Base-by-base conservation (phyloP, 2,329 filamentous ascomycete species). In the Penicillium freii region DNA sequence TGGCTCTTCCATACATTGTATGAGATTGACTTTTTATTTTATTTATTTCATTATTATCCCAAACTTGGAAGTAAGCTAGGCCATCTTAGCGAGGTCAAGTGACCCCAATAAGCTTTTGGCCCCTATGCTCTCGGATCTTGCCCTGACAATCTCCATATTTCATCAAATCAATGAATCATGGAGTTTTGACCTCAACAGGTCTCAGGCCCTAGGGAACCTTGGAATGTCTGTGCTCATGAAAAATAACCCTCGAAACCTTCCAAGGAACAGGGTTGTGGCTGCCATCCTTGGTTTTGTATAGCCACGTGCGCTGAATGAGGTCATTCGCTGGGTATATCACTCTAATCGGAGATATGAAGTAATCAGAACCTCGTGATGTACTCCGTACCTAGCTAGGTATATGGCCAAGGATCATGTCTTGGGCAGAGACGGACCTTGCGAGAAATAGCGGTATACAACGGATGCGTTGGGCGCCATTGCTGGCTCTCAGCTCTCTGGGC, bases 221-320 rank as follows among this genome's bases (percentile, higher is more conserved):
- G 23, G 23, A 8, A 25, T 33, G 50, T 27, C 39, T 6, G 38
- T 38, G 39, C 53, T 25, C n/a, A 25, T 33, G 31, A 31, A 43
- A 31, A 5, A 25, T 48, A 48, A 39, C 27, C 25, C 19, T 19
- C 23, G 19, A 8, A 23, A 34, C 19, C 44, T 36, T 47, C 8
- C 9, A 34, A 25, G 45, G 45, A 17, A 47, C 31, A n/a, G 17
- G 9, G 34, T n/a, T 25, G 45, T 36, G 45, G 19, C 45, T 23
- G 19, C 17, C 44, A 33, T 19, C 44, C 29, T 21, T 33, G 19
- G 44, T 29, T 34, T 34, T n/a, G 5, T n/a, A 11, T 25, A 42
- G 42, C 54, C 54, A 57, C 54, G 54, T 57, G 49, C 34, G 17
- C 36, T 10, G 5, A 23, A 53, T 47, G 54, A 57, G 49, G 54